phyloP scores from a whole-genome alignment of 495 filamentous ascomycete species.

The Talaromyces wortmannii region DNA sequence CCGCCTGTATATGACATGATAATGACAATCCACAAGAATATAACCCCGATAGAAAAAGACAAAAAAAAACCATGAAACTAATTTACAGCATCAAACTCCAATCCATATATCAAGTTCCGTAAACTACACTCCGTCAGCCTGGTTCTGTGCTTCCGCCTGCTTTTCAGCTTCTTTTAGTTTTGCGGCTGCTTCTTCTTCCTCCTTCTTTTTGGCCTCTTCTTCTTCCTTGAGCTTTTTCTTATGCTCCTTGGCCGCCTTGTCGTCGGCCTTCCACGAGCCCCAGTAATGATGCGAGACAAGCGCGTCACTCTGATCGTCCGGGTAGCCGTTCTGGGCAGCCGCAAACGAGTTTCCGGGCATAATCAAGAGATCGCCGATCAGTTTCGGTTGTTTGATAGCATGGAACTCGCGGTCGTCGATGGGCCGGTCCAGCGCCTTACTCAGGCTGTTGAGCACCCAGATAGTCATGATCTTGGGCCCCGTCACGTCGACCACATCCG shows the following conservation, averaged over 20 bases:
- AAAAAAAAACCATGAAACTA: too few relatives aligned
- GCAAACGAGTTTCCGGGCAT: conserved; percentile 35
- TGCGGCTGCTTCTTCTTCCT: neutral
- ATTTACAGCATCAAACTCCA: neutral
- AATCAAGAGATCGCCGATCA: conserved; percentile 33
- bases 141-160: neutral
- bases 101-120: neutral
- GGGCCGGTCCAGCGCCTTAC: conserved; percentile 7
- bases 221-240: neutral
- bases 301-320: conserved; percentile 16
- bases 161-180: neutral
- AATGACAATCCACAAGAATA: too few relatives aligned
- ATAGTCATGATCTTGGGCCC: conserved; percentile 33
- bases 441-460: conserved; percentile 24
- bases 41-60: too few relatives aligned
- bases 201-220: neutral
- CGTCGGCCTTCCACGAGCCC: conserved; percentile 23
- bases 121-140: neutral
- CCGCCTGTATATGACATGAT: too few relatives aligned
- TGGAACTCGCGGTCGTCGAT: conserved; percentile 20
- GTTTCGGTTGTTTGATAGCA: conserved; percentile 21
- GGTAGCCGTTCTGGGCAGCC: conserved; percentile 19
- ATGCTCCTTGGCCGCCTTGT: conserved; percentile 4
- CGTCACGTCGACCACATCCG: conserved; percentile 32
- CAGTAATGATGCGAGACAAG: conserved; percentile 27